phyloP scores from a whole-genome alignment of 1,284 basidiomycete genomes.

The Chondrostereum purpureum region DNA sequence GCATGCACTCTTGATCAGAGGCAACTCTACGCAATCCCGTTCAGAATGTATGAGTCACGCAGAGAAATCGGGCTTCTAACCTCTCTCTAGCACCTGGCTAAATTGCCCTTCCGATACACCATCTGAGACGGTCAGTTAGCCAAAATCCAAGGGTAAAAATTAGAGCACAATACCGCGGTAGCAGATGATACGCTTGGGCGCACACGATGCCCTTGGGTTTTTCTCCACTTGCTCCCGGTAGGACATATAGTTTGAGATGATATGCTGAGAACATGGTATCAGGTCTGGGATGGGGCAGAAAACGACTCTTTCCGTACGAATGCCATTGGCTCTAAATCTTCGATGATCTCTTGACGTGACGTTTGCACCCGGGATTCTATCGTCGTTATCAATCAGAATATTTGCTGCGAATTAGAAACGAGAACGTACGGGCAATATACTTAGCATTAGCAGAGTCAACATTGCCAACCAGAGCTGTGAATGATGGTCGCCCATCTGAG shows the following conservation, averaged over 20 bases:
- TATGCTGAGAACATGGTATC: conserved; percentile 28
- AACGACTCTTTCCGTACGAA: conserved; percentile 36
- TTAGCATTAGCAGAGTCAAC: conserved; percentile 61
- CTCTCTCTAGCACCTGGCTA: conserved; percentile 55
- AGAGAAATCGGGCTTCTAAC: conserved; percentile 26
- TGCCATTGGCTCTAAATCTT: conserved; percentile 61
- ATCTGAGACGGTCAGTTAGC: conserved; percentile 33
- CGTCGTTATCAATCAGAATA: not conserved
- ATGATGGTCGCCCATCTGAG: conserved; percentile 65
- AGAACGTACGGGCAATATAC: conserved; percentile 39
- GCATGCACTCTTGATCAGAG: conserved; percentile 58
- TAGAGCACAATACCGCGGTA: conserved; percentile 49
- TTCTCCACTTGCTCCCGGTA: conserved; percentile 50
- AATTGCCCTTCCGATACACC: conserved; percentile 81
- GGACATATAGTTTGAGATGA: conserved; percentile 47
- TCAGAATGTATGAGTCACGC: conserved; percentile 8
- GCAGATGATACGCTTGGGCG: conserved; percentile 66
- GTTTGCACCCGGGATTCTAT: conserved; percentile 58
- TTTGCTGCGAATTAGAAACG: conserved; percentile 20
- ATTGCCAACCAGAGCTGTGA: conserved; percentile 68
- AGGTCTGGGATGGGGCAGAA: not conserved
- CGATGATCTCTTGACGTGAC: conserved; percentile 69
- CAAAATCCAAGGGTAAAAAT: conserved; percentile 5
- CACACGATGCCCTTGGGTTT: conserved; percentile 30
- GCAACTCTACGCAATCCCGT: conserved; percentile 57